Base-by-base conservation (phyloP, 345 rosid genomes). In the Anacardium occidentale region DNA sequence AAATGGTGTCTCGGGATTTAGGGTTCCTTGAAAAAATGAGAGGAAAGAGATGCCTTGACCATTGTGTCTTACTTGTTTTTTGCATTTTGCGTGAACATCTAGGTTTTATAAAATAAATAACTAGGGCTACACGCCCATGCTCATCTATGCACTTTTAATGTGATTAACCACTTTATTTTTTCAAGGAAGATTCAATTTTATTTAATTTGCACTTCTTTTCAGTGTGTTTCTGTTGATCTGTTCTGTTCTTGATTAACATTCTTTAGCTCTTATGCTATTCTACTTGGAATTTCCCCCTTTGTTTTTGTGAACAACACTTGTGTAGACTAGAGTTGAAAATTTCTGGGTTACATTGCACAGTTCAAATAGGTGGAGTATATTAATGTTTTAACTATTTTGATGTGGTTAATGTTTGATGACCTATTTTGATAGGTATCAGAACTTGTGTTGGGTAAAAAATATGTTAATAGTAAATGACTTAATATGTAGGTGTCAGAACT, bases 401-500 rank as follows among this genome's bases (percentile, higher is more conserved):
- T 37, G 42, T 37, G 7, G 42, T 37, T 37, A 37, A 37, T 74
- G 52, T 64, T 44, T 47, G 64, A n/a, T 69, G 14, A 51, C 47
- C 53, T 73, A 74, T 76, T 71, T 59, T 82, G 42, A 71, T 78
- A 95, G 97, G 93, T 88, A 44, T 86, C 90, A 70, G 98, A 93
- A 75, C 76, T 47, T 79, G 76, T 87, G 66, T 79, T 93, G 84
- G 78, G 72, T 58, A 87, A 90, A 69, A 82, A 81, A 66, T 88
- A 94, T 64, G 42, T 54, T 53, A 47, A 47, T 59, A 5, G 59
- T 74, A 37, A 48, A 58, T 75, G 18, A 51, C 37, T 58, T 73
- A 74, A 75, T 71, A 53, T 82, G 72, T 78, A 95, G 97, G 93
- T 88, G 37, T 86, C 90, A 70, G 98, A 93, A 75, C 77, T 47